Conservation (phyloP, 768 basidiomycete genomes). For the Solioccasus polychromus region DNA sequence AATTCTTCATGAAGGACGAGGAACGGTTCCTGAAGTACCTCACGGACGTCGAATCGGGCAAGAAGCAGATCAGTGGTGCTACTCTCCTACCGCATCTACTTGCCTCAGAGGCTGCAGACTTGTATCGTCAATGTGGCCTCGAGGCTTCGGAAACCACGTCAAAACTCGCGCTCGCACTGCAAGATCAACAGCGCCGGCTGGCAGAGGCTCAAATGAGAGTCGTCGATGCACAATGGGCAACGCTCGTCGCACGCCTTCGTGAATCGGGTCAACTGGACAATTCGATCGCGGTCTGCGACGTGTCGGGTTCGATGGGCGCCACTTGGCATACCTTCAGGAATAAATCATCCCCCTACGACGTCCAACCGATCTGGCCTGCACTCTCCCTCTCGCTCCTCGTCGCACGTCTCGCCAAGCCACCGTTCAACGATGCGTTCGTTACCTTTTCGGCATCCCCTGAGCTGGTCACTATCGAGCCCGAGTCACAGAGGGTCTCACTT, state of each 20-base stretch:
- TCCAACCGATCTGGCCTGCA: slow-evolving; percentile 63
- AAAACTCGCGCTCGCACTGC: not conserved
- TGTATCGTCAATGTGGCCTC: not conserved
- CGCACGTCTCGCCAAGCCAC: slow-evolving; percentile 57
- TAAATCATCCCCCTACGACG: no score
- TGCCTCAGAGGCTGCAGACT: slow-evolving; percentile 37
- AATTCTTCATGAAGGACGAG: slow-evolving; percentile 57
- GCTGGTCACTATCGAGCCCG: slow-evolving; percentile 48
- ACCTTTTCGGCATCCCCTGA: slow-evolving; percentile 57
- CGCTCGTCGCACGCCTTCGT: slow-evolving; percentile 51
- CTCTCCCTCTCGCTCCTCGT: slow-evolving; percentile 65
- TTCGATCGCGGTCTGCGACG: slow-evolving; percentile 67
- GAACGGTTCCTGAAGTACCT: slow-evolving; percentile 60
- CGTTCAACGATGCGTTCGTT: slow-evolving; percentile 66
- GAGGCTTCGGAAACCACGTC: not conserved
- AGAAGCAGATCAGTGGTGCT: slow-evolving; percentile 59
- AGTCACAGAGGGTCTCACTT: slow-evolving; percentile 29
- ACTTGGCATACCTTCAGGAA: no score
- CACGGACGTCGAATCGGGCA: slow-evolving; percentile 51
- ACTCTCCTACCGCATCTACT: slow-evolving; percentile 66
- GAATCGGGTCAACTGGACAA: slow-evolving; percentile 58
- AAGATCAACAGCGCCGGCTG: slow-evolving; percentile 28
- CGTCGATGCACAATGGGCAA: slow-evolving; percentile 64
- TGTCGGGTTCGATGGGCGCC: no score
- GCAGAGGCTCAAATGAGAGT: slow-evolving; percentile 41